Base-by-base conservation (phyloP, 352 stramenopile species). In the Saprolegnia diclina region DNA sequence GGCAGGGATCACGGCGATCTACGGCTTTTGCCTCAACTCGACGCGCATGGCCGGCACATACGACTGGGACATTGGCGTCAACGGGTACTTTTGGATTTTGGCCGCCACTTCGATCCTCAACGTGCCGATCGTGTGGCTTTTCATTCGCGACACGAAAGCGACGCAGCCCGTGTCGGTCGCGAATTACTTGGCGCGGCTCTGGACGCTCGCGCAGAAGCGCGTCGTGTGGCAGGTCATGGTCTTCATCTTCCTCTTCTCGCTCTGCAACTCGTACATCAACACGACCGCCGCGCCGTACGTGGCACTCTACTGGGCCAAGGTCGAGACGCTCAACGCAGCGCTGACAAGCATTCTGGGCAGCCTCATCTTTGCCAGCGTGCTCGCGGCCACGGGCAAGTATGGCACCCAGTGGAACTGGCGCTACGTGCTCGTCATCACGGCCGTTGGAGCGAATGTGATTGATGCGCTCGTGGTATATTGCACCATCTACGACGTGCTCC, bases 261-360 rank as follows among this genome's bases (percentile, higher is more conserved):
- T 85, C 62, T 81, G 32, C 21, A 22, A 5, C 7, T 46, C 13
- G 3, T 14, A 45, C 38, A 64, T 64, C 38, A 26, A 14, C 56
- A 50, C 24, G 21, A 85, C 77, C 54, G 77, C 81, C 5, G 85
- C 87, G 38, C 79, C 82, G 35, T 71, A 87, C 56, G 79, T 85
- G n/a, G 85, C 82, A 77, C 69, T 90, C 16, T 61, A 87, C 57
- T 87, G 79, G 24, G 82, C 73, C 22, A 53, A 75, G 0, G 79
- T 82, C 18, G 73, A 90, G 24, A 45, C 38, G 38, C 38, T 92
- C 61, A 72, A 70, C 42, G 81, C 80, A 38, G 86, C 79, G 53
- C 9, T 92, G 13, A 81, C 81, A 26, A 77, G 82, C 24, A 78
- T 76, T 5, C 16, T 87, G n/a, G 76, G 76, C 4, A 87, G 75